Evolutionary conservation across 1,284 basidiomycete species (phyloP), one percentile per base, ranked within the genome.

Genomic region (Papiliotrema terrestris): DNA sequence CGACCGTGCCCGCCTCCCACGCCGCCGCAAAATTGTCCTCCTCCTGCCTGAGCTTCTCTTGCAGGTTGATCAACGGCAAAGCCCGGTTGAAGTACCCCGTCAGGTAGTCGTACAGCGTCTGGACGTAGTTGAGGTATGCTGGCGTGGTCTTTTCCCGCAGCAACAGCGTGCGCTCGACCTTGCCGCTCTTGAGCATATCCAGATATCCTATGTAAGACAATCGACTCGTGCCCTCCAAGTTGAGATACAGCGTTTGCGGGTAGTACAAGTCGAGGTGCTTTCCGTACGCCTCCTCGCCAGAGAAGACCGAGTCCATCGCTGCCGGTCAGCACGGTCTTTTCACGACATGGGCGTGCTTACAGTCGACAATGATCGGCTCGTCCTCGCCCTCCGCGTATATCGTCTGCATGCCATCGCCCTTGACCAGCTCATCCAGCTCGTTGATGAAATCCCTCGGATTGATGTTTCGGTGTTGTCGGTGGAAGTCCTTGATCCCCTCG

Each of bases 281-380:
- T 47, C 96, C 96, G 60, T 93, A 91, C 37, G 84, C 83, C 74
- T 99, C 96, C 79, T 98, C 95, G 41, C 96, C 96, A 13, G 91
- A 93, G 78, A 97, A 97, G 62, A 94, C 79, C 54, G 90, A 79
- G 56, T 91, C 88, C 54, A 96, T 82, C 52, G 89, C 92, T 95
- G 57, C 61, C 60, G 51, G 61, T 54, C 32, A 25, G 42, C 39
- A 29, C 17, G 42, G 23, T 35, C 44, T 22, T 36, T 22, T 3
- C 20, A 22, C 14, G 8, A n/a, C 62, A 23, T 17, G 42, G 36
- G 20, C 8, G 0, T 1, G 71, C 75, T 69, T 54, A 78, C 76
- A 71, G 58, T 78, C 75, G 42, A 74, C 60, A 15, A 74, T 57
- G 15, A 89, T 82, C 8, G 90, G 86, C 59, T 88, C 86, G 57